Evolutionary conservation across 192 early-diverging fungal genomes (phyloP), one percentile per base, ranked within the genome.

Genomic region (Thamnidium elegans): DNA sequence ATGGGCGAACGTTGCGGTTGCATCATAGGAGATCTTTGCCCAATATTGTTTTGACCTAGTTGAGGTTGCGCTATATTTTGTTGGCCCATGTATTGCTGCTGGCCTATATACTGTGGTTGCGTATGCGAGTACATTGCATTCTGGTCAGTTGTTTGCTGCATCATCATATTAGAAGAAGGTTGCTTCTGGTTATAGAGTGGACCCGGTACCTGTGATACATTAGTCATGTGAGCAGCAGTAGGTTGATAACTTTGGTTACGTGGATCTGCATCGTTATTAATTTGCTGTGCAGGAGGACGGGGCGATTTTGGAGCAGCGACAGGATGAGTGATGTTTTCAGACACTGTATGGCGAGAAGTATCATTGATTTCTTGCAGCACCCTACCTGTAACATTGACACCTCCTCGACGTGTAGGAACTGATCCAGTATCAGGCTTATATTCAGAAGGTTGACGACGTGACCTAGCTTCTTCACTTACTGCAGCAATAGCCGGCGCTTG

Each of bases 271-370:
- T 31, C 14, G 20, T 20, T 45, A 15, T 20, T 14, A 23, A 23
- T 59, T 1, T 39, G 19, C 7, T 42, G 58, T 15, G 58, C 15
- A 7, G 58, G 43, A 59, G 58, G 58, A 21, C 58, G 58, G 2
- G 58, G 58, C 2, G 58, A 59, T 59, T 59, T 59, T 13, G 58
- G 58, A 23, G 58, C 36, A 20, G 34, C 17, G 32, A n/a, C 32
- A 1, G 55, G 55, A 36, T 9, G 3, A 3, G 31, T 13, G 8
- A 2, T 4, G 32, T 56, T 56, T 17, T n/a, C 9, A 36, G 34
- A 3, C 19, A 30, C 7, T 3, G 31, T 17, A 56, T n/a, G 19
- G 30, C 17, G 54, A n/a, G n/a, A n/a, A 10, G 32, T 36, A 19
- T 34, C 32, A 31, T 15, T 19, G 17, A 19, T 36, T 7, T 30